Conservation (phyloP, 768 basidiomycete species). For the Macrolepiota dolichaula region DNA sequence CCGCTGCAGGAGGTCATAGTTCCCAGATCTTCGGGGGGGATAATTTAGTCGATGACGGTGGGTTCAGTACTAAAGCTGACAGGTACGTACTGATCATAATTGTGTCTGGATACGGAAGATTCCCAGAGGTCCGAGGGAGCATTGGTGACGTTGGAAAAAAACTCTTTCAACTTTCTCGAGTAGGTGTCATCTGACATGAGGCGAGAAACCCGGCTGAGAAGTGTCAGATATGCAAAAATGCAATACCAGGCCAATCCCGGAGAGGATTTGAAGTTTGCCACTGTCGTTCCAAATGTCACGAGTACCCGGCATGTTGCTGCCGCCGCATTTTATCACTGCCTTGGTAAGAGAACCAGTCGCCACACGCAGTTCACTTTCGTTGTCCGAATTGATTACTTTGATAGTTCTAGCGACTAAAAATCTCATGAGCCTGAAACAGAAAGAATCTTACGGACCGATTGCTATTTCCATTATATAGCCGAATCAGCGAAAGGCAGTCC, state of each 20-base stretch:
- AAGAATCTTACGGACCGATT: conserved; percentile 55
- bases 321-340: conserved; percentile 81
- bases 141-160: conserved; percentile 62
- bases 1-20: conserved; percentile 44
- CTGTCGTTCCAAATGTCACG: conserved; percentile 59
- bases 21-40: conserved; percentile 53
- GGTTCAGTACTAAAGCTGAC: conserved; percentile 11
- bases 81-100: not conserved
- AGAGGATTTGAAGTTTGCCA: conserved; percentile 55
- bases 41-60: conserved; percentile 62
- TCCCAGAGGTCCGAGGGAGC: conserved; percentile 56
- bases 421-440: conserved; percentile 59
- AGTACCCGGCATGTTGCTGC: conserved; percentile 79
- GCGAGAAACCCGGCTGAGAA: conserved; percentile 4
- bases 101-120: conserved; percentile 28
- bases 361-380: conserved; percentile 7
- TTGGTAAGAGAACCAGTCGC: conserved; percentile 45
- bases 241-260: conserved; percentile 58
- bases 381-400: conserved; percentile 5
- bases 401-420: conserved; percentile 78
- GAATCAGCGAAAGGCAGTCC: not conserved
- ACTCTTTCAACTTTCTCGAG: conserved; percentile 81
- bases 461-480: conserved; percentile 30
- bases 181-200: conserved; percentile 27
- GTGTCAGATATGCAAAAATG: conserved; percentile 71